Base-by-base conservation (phyloP, 2,329 filamentous ascomycete species). In the Fusarium albosuccineum region DNA sequence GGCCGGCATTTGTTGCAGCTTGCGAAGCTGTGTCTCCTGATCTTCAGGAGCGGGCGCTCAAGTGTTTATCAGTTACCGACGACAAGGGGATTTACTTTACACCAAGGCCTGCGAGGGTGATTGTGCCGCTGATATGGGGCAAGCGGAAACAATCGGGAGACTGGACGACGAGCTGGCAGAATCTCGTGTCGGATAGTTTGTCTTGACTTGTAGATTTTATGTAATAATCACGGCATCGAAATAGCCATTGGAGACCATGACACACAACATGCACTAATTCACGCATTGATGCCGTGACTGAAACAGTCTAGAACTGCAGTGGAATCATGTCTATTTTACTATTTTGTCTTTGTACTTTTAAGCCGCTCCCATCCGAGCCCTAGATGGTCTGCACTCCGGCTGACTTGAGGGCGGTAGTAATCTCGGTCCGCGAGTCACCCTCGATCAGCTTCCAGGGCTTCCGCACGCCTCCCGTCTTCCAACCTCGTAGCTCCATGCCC, bases 401-500 rank as follows among this genome's bases (percentile, higher is more conserved):
- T 64, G 77, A 68, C 60, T 77, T 73, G 27, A 84, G 64, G 36
- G 80, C 45, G 11, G 58, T 63, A 58, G 76, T 78, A 26, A 83
- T 59, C 70, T 82, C 79, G 3, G 68, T 72, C 62, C 67, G 71
- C 55, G 73, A 44, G 29, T 78, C 74, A 9, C 60, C 68, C 39
- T 70, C 57, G 2, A 73, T 67, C 48, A 85, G 65, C 10, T 75
- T 70, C 70, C 85, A 85, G 0, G 83, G 83, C 76, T 83, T 85
- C 57, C 83, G 75, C 62, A 84, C 40, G 4, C 82, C 83, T 16
- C 83, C 83, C 1, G 83, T 84, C 41, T 75, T 71, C 70, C 77
- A 78, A 0, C 83, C 83, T 30, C 76, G 77, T 49, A 85, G 58
- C 70, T 85, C 82, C 72, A 85, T 80, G 0, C 79, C 83, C 1